Base-by-base conservation (phyloP, 345 rosid species). In the Hibiscus tridactylites region DNA sequence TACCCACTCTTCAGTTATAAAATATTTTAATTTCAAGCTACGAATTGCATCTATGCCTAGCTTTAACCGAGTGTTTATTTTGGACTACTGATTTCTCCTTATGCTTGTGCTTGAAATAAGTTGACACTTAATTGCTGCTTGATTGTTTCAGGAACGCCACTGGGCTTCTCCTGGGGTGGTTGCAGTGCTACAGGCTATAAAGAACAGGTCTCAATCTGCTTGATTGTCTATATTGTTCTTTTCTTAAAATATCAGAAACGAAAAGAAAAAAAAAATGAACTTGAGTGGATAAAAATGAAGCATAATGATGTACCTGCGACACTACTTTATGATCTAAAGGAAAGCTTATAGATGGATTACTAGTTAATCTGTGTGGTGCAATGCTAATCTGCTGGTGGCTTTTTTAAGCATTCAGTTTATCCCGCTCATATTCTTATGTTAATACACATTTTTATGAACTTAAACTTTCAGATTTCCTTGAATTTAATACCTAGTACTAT, bases 151-250 rank as follows among this genome's bases (percentile, higher is more conserved):
- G 97, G 93, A 90, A 72, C 85, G 96, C 53, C 97, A 87, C 72
- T 85, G 96, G 79, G 75, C 90, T 71, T 90, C 96, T 69, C 95
- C 93, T 31, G 83, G 87, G 24, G 3, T 54, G 17, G 26, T 12
- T 71, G 83, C 96, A 65, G 84, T 90, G n/a, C 58, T 95, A 57
- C 96, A 91, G 77, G 89, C 97, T 77, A 88, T 91, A 77, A 81
- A 84, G 9, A 88, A 81, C 77, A 81, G 79, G 71, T 85, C 84
- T 77, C 86, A 63, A 76, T 89, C 97, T 72, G 92, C 90, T 54
- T 83, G 94, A 86, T 78, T 95, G 85, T 16, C 8, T 15, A 31
- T 31, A 37, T 29, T 15, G 16, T n/a, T 28, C 6, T 53, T n/a
- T 53, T 17, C 58, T 6, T 53, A 42, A 42, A 42, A 42, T 42